A percentile compares a stretch with the other conserved stretches of the same genome.
These are phyloP conservation scores for Tephrocybe rancida DNA, from an alignment of 768 basidiomycete genomes.

Conservation along the genomic window DNA sequence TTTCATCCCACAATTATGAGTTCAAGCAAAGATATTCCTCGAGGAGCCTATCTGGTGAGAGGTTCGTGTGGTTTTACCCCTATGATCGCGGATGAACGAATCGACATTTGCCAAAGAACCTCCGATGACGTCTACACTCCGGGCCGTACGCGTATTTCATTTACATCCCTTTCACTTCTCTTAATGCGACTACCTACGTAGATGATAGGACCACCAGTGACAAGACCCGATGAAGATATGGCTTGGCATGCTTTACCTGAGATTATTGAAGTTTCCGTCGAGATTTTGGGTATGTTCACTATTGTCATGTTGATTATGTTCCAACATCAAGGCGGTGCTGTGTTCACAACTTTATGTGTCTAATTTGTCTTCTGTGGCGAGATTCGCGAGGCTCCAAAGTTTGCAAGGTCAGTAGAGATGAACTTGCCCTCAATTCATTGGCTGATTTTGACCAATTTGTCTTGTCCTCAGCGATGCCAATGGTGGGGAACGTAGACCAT, in stretches of 20 bases:
- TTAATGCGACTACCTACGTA: background rate
- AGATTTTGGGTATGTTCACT: constrained; percentile 8
- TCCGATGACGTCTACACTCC: constrained; percentile 15
- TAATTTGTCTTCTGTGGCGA: constrained; percentile 13
- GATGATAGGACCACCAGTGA: background rate
- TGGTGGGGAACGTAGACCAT: constrained; percentile 7
- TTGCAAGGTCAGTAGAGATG: constrained; percentile 8
- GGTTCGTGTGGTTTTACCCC: constrained; percentile 1
- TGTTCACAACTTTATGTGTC: constrained; percentile 9
- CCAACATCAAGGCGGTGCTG: constrained; percentile 6
- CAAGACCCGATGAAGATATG: background rate
- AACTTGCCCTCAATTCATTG: background rate
- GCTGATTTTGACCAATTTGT: background rate
- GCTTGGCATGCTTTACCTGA: constrained; percentile 1
- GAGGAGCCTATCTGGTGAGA: constrained; percentile 14
- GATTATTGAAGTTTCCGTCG: background rate
- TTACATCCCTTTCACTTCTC: background rate
- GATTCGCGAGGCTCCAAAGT: background rate
- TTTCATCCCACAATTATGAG: constrained; percentile 7
- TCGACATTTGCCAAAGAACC: background rate
- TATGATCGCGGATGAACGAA: background rate
- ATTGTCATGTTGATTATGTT: constrained; percentile 10
- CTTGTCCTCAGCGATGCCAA: constrained; percentile 4
- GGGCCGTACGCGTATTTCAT: constrained; percentile 1
- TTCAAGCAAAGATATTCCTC: constrained; percentile 11